Evolutionary conservation across 495 filamentous ascomycete genomes (phyloP).

Genomic region (Penicillium coprophilum): DNA sequence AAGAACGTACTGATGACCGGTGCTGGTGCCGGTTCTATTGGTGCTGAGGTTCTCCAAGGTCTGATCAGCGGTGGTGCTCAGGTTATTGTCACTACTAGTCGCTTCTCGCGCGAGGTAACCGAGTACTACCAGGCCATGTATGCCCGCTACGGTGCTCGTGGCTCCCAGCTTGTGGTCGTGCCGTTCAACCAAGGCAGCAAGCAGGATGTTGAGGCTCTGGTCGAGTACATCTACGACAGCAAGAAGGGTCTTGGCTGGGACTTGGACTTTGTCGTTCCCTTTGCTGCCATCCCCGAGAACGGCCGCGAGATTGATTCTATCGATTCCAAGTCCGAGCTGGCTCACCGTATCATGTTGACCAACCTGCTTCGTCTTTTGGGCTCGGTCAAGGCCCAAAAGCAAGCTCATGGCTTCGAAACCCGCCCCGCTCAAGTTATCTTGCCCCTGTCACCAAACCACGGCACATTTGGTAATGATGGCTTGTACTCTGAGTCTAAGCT

Average conservation of each 20-base stretch:
- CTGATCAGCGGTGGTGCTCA: conserved; percentile 95
- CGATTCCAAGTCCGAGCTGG: conserved; percentile 97
- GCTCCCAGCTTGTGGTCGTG: conserved; percentile 95
- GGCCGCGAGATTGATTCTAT: conserved; percentile 97
- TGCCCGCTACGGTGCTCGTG: conserved; percentile 84
- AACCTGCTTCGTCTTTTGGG: conserved; percentile 92
- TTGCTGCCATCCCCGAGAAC: conserved; percentile 96
- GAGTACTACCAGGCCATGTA: conserved; percentile 99
- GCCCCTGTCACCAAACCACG: conserved; percentile 95
- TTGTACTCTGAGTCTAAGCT: conserved; percentile 98
- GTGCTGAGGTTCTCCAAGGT: conserved; percentile 96
- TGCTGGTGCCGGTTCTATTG: conserved; percentile 96
- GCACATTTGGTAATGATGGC: conserved; percentile 96
- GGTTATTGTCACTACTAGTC: conserved; percentile 92
- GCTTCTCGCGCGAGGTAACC: conserved; percentile 95
- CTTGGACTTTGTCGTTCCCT: conserved; percentile 92
- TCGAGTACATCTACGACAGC: conserved; percentile 94
- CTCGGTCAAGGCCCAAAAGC: conserved; percentile 86
- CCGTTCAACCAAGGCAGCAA: conserved; percentile 99
- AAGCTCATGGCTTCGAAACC: conserved; percentile 82
- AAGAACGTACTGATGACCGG: conserved; percentile 99
- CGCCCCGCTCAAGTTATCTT: conserved; percentile 95
- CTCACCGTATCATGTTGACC: conserved; percentile 98
- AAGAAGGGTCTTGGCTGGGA: conserved; percentile 98
- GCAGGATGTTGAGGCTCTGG: conserved; percentile 89